A percentile compares a stretch with the other conserved stretches of the same genome.
These are phyloP conservation scores for Hypoxylon sp. DNA, from an alignment of 2,329 filamentous ascomycete genomes.

Conservation along the genomic window DNA sequence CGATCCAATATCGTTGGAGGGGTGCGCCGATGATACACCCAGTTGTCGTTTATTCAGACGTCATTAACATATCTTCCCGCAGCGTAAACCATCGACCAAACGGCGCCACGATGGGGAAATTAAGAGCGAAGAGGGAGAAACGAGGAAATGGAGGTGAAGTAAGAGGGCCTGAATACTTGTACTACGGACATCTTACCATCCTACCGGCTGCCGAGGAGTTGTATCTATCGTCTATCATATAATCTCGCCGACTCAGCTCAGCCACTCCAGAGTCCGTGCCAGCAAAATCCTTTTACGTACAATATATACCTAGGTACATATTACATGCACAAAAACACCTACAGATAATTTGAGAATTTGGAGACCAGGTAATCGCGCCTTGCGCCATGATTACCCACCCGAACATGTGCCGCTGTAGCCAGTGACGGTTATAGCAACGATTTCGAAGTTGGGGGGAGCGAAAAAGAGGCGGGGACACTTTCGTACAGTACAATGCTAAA, in stretches of 20 bases:
- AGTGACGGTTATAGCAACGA: conserved; percentile 7
- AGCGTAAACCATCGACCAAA: conserved; percentile 4
- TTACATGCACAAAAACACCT: conserved; percentile 1
- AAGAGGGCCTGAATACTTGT: conserved; percentile 3
- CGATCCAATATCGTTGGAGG: conserved; percentile 31
- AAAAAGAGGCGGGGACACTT: conserved; percentile 16
- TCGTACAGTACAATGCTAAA: conserved; percentile 5
- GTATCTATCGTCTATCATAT: conserved; percentile 3
- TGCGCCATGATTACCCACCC: conserved; percentile 31
- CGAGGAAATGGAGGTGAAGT: conserved; percentile 2
- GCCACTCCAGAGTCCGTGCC: conserved; percentile 23
- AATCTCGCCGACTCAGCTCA: conserved; percentile 29
- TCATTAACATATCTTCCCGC: conserved; percentile 21
- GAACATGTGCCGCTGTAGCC: conserved; percentile 8
- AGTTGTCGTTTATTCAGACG: conserved; percentile 36
- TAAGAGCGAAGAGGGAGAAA: conserved; percentile 4
- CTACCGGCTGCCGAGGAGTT: conserved; percentile 16
- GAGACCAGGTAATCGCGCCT: conserved; percentile 25
- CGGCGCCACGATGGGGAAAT: conserved; percentile 11
- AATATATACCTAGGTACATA: conserved; percentile 3
- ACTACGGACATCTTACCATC: conserved; percentile 15
- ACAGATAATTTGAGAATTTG: conserved; percentile 16
- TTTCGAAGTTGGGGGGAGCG: conserved; percentile 5
- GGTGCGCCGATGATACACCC: conserved; percentile 30
- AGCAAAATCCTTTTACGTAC: conserved; percentile 13